A percentile compares a stretch with the other conserved stretches of the same genome.
Conservation (phyloP, 192 early-diverging fungal species). For the Backusella westeae region DNA sequence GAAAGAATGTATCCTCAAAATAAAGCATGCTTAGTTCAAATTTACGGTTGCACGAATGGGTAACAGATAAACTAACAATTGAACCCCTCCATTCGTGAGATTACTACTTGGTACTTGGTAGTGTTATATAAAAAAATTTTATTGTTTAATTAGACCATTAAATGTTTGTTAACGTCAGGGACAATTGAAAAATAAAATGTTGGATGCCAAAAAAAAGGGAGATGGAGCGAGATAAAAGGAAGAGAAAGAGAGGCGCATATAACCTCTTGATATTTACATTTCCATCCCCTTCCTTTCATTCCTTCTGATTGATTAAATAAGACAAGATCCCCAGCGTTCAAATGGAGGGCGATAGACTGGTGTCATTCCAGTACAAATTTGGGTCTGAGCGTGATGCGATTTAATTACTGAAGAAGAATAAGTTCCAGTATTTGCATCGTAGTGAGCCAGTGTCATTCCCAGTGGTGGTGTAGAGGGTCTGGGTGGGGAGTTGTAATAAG, state of each 20-base stretch:
- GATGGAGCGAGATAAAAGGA: neutral
- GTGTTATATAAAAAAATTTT: neutral
- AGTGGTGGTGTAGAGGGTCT: slow-evolving; percentile 24
- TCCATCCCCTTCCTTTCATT: neutral
- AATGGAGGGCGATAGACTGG: slow-evolving; percentile 30
- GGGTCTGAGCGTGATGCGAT: neutral
- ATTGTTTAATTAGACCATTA: neutral
- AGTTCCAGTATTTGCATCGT: slow-evolving; percentile 18
- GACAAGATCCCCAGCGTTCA: slow-evolving; percentile 34
- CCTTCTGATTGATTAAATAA: slow-evolving; percentile 13
- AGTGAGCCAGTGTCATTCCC: slow-evolving; percentile 40
- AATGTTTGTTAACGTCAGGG: neutral
- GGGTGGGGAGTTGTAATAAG: neutral
- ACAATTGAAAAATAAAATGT: neutral
- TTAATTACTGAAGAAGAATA: slow-evolving; percentile 24
- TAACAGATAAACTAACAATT: neutral
- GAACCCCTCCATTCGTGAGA: neutral
- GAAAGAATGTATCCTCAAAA: neutral
- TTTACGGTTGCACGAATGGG: neutral
- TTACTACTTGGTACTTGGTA: neutral
- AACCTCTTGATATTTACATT: neutral
- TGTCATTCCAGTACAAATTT: slow-evolving; percentile 35
- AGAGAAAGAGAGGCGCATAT: neutral
- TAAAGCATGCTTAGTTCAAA: neutral
- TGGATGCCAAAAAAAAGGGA: neutral